Evolutionary conservation across 2,329 filamentous ascomycete genomes (phyloP).

Genomic region (Mollisia scopiformis): DNA sequence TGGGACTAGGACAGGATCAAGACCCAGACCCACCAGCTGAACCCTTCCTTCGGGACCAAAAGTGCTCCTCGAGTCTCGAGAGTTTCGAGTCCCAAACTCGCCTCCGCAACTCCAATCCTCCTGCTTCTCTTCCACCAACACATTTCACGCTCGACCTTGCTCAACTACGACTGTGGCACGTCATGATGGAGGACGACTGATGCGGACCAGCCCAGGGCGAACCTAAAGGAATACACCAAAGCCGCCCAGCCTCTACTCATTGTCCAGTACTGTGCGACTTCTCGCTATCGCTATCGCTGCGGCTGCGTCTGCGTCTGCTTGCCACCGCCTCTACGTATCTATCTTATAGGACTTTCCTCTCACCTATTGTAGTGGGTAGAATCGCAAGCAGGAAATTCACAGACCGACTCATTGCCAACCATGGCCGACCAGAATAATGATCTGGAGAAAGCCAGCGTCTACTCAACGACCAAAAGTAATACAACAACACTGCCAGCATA

Average conservation of each 20-base stretch:
- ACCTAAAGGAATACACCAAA: not conserved
- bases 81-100: not conserved
- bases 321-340: not conserved
- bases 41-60: no score
- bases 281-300: not conserved
- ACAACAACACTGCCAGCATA: not conserved
- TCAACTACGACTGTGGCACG: not conserved
- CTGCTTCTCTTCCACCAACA: not conserved
- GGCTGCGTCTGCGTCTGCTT: not conserved
- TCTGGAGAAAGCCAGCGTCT: slow-evolving; percentile 14
- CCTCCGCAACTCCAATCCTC: not conserved
- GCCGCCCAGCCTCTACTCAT: not conserved
- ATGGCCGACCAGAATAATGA: slow-evolving; percentile 6
- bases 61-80: no score
- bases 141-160: not conserved
- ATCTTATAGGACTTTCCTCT: not conserved
- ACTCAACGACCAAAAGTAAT: not conserved
- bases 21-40: no score
- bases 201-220: not conserved
- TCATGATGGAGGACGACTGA: not conserved
- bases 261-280: not conserved
- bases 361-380: not conserved
- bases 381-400: not conserved
- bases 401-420: not conserved
- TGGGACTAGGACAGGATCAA: no score